These are phyloP conservation scores for Rubroboletus pulcherrimus DNA, from an alignment of 768 basidiomycete species.

Conservation along the genomic window DNA sequence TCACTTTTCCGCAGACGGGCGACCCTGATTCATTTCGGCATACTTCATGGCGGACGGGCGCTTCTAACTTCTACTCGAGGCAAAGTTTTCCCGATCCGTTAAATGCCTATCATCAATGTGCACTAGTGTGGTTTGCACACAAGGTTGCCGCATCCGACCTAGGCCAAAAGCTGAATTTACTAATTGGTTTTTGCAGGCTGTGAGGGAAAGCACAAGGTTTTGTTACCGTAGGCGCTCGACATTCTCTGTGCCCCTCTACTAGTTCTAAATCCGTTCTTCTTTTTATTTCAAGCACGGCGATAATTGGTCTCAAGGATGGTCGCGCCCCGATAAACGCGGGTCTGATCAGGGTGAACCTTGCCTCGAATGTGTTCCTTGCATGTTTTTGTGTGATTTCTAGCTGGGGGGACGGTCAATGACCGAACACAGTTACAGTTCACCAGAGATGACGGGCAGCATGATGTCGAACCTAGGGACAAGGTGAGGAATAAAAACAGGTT, in stretches of 20 bases:
- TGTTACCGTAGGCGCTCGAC: background rate
- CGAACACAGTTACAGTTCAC: background rate
- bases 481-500: background rate
- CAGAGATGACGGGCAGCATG: background rate
- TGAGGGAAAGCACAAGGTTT: background rate
- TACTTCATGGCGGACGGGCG: conserved; percentile 13
- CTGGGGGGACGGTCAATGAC: background rate
- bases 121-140: background rate
- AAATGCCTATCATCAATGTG: background rate
- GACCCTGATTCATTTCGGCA: conserved; percentile 33
- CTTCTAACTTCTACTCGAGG: conserved; percentile 11
- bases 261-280: background rate
- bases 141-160: conserved; percentile 1
- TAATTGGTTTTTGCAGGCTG: background rate
- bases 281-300: conserved; percentile 1
- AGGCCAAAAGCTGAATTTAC: background rate
- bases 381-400: background rate
- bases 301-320: background rate
- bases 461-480: background rate
- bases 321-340: conserved; percentile 3
- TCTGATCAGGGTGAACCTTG: background rate
- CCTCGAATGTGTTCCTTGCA: background rate
- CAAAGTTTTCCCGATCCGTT: conserved; percentile 16
- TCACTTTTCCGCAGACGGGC: conserved; percentile 2
- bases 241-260: background rate